Evolutionary conservation across 306 rosid species (phyloP).

Genomic region (Prunus fruticosa): DNA sequence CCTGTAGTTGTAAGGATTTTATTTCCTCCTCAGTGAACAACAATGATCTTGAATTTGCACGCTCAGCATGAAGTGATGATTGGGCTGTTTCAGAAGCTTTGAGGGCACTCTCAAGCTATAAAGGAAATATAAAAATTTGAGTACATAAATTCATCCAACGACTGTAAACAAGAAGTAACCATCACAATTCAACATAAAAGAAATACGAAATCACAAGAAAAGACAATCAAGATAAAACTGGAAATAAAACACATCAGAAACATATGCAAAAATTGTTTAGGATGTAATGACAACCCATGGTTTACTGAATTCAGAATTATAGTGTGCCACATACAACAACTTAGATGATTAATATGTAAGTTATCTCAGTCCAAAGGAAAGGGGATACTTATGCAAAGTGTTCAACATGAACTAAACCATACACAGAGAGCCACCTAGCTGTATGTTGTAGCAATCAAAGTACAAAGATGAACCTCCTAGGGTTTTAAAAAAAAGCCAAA

Average conservation of each 20-base stretch:
- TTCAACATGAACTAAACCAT: not conserved
- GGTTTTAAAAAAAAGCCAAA: not conserved
- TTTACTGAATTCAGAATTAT: not conserved
- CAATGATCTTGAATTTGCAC: slow-evolving; percentile 64
- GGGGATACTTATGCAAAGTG: not conserved
- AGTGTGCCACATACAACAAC: too few relatives aligned
- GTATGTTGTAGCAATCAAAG: not conserved
- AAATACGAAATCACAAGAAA: too few relatives aligned
- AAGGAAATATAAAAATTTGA: slow-evolving; percentile 5
- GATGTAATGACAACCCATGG: not conserved
- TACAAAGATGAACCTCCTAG: not conserved
- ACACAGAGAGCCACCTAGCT: not conserved
- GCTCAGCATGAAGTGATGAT: slow-evolving; percentile 70
- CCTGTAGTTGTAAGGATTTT: slow-evolving; percentile 92
- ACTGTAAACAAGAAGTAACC: not conserved
- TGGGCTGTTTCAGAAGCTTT: slow-evolving; percentile 80
- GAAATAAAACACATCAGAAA: not conserved
- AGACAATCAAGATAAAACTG: too few relatives aligned
- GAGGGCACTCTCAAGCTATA: slow-evolving; percentile 81
- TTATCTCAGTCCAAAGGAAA: not conserved
- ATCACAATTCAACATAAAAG: not conserved
- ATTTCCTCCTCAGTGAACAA: slow-evolving; percentile 87
- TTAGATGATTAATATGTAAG: too few relatives aligned
- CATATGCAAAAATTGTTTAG: not conserved
- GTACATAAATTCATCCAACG: slow-evolving; percentile 6